Evolutionary conservation across 352 stramenopile species (phyloP).

Genomic region (Phytophthora aleatoria): DNA sequence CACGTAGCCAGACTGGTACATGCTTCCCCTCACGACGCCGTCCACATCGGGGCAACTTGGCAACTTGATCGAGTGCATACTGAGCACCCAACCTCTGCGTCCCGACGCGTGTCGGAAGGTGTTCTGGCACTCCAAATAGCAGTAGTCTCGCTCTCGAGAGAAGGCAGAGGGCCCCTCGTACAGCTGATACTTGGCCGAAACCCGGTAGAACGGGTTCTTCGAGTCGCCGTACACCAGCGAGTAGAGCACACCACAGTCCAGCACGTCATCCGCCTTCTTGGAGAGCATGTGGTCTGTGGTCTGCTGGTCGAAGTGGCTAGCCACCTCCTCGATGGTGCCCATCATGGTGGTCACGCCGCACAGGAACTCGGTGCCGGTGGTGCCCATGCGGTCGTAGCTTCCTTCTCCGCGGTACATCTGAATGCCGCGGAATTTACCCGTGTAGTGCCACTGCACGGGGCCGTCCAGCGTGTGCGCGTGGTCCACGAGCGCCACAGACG

Average conservation of each 20-base stretch:
- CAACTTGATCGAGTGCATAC: conserved; percentile 87
- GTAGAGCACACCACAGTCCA: conserved; percentile 75
- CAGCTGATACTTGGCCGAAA: conserved; percentile 74
- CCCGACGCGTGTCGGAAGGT: conserved; percentile 77
- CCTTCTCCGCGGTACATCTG: conserved; percentile 85
- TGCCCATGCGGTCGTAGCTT: conserved; percentile 39
- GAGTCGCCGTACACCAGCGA: conserved; percentile 48
- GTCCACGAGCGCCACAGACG: conserved; percentile 67
- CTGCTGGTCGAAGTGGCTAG: conserved; percentile 68
- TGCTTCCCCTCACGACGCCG: conserved; percentile 73
- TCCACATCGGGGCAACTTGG: conserved; percentile 72
- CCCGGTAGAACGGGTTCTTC: conserved; percentile 63
- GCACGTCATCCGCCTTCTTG: conserved; percentile 66
- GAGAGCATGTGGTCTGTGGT: conserved; percentile 62
- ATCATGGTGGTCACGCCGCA: conserved; percentile 82
- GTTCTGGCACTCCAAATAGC: conserved; percentile 80
- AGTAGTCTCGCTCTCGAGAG: conserved; percentile 69
- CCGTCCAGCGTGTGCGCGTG: conserved; percentile 76
- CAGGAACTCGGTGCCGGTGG: conserved; percentile 60
- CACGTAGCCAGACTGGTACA: conserved; percentile 84
- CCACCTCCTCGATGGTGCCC: conserved; percentile 68
- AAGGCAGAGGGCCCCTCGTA: conserved; percentile 64
- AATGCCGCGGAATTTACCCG: conserved; percentile 72
- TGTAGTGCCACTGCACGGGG: conserved; percentile 78
- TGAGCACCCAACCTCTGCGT: conserved; percentile 73